These are phyloP conservation scores for Polytrichum formosum DNA, from an alignment of 225 moss, liverwort and hornwort genomes.

Conservation along the genomic window DNA sequence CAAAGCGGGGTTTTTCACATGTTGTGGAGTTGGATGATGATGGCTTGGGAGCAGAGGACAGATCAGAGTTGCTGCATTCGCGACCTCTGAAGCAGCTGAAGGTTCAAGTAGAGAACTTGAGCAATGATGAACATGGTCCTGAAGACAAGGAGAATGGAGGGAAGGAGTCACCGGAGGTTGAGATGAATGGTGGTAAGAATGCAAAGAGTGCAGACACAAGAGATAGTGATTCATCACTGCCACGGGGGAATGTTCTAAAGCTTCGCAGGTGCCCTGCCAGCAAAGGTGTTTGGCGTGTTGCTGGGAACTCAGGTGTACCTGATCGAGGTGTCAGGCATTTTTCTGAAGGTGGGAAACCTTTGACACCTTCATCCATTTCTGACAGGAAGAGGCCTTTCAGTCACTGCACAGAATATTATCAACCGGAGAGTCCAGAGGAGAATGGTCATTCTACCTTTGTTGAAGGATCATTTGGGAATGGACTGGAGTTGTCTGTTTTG, in stretches of 20 bases:
- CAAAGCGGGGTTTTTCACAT: conserved; percentile 62
- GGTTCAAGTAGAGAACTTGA: conserved; percentile 58
- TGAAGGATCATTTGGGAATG: conserved; percentile 23
- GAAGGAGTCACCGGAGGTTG: conserved; percentile 41
- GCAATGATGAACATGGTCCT: conserved; percentile 19
- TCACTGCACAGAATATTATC: conserved; percentile 39
- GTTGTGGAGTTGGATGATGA: conserved; percentile 35
- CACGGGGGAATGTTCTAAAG: conserved; percentile 85
- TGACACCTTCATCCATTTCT: conserved; percentile 61
- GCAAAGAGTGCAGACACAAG: conserved; percentile 43
- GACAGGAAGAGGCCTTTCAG: conserved; percentile 61
- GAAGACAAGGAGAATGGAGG: conserved; percentile 28
- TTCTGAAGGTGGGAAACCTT: conserved; percentile 49
- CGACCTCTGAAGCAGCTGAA: conserved; percentile 67
- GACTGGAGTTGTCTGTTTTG: conserved; percentile 27
- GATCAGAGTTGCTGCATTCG: conserved; percentile 43
- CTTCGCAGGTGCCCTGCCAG: conserved; percentile 90
- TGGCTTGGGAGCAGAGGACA: conserved; percentile 37
- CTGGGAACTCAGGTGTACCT: conserved; percentile 64
- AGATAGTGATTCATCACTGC: conserved; percentile 37
- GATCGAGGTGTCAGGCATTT: conserved; percentile 34
- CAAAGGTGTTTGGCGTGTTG: conserved; percentile 87
- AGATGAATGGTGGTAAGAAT: conserved; percentile 34
- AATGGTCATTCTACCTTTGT: conserved; percentile 33
- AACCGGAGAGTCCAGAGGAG: conserved; percentile 47